These are phyloP conservation scores for Rhytidhysteron rufulum DNA, from an alignment of 2,329 filamentous ascomycete genomes.

Conservation along the genomic window DNA sequence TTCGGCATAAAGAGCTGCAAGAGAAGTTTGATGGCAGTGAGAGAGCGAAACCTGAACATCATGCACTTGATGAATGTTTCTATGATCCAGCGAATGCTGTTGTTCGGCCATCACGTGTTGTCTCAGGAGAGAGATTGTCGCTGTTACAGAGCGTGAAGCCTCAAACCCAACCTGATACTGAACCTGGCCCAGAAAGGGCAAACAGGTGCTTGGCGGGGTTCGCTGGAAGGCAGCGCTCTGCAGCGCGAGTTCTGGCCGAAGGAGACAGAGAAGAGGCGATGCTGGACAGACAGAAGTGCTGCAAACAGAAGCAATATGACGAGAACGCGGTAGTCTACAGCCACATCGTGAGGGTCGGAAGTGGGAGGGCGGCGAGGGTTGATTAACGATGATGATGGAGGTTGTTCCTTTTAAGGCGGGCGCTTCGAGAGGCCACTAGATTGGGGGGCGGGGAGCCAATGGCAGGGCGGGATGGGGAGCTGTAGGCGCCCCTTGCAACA, in stretches of 20 bases:
- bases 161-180: slow-evolving; percentile 2
- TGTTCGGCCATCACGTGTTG: slow-evolving; percentile 24
- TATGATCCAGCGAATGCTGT: too few species aligned
- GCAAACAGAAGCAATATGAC: not conserved
- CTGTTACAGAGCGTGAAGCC: slow-evolving; percentile 3
- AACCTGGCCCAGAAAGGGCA: not conserved
- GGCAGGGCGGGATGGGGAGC: not conserved
- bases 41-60: slow-evolving; percentile 22
- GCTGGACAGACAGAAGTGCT: not conserved
- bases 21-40: slow-evolving; percentile 20
- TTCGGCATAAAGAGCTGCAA: slow-evolving; percentile 6
- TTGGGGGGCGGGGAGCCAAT: not conserved
- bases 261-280: not conserved
- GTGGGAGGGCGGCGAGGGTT: not conserved
- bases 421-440: not conserved
- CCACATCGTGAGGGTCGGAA: not conserved
- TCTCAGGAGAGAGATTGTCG: slow-evolving; percentile 2
- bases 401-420: not conserved
- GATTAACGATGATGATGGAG: not conserved
- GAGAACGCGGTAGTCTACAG: not conserved
- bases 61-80: slow-evolving; percentile 27
- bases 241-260: too few species aligned
- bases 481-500: not conserved
- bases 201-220: too few species aligned
- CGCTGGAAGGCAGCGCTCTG: too few species aligned